These are phyloP conservation scores for Chrysochromulina tobinii DNA, from an alignment of 78 protist genomes.

Conservation along the genomic window DNA sequence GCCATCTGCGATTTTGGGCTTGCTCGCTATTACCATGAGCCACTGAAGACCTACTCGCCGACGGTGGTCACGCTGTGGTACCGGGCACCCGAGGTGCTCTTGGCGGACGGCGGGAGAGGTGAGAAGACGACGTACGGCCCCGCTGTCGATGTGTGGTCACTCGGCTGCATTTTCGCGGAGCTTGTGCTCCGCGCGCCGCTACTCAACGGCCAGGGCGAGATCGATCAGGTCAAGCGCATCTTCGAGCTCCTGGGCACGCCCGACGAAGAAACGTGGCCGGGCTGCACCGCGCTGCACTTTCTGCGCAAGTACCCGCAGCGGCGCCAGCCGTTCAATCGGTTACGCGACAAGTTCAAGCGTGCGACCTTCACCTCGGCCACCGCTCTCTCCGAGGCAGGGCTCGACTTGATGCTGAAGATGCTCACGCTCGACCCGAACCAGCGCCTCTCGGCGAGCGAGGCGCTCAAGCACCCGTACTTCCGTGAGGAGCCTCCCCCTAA, in stretches of 20 bases:
- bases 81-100: slow-evolving; percentile 27
- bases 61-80: slow-evolving; percentile 52
- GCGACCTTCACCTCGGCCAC: no score
- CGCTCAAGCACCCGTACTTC: no score
- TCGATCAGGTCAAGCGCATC: slow-evolving; percentile 2
- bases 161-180: slow-evolving; percentile 95
- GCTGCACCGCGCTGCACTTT: no score
- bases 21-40: slow-evolving; percentile 39
- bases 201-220: slow-evolving; percentile 7
- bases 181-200: neutral
- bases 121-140: neutral
- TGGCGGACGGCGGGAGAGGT: slow-evolving; percentile 1
- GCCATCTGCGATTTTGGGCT: slow-evolving; percentile 40
- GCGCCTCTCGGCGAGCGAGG: no score
- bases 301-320: no score
- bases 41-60: slow-evolving; percentile 22
- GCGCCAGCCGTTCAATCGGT: neutral
- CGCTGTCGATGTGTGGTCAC: slow-evolving; percentile 65
- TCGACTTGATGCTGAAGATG: no score
- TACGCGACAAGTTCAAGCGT: slow-evolving; percentile 41
- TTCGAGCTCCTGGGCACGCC: slow-evolving; percentile 7
- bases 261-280: neutral
- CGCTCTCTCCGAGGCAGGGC: no score
- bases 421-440: no score
- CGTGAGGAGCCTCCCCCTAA: no score